Evolutionary conservation across 2,329 filamentous ascomycete species (phyloP).

Genomic region (Nemania sp.): DNA sequence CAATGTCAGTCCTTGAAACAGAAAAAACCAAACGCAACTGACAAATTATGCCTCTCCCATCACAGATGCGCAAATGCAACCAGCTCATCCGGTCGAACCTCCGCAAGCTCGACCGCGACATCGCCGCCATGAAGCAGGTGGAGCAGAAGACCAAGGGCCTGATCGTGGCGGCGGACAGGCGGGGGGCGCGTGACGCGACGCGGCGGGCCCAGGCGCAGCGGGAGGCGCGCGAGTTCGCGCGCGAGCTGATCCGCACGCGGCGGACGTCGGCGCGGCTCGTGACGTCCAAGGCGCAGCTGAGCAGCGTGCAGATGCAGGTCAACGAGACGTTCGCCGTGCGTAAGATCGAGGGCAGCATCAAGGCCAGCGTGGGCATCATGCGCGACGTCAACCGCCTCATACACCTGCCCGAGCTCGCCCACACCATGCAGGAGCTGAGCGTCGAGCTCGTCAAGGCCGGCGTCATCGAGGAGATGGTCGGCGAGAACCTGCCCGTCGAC

Average conservation of each 20-base stretch:
- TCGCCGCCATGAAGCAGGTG: constrained; percentile 74
- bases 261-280: constrained; percentile 74
- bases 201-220: constrained; percentile 77
- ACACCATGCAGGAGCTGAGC: constrained; percentile 86
- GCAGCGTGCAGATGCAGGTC: constrained; percentile 95
- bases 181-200: constrained; percentile 78
- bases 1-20: not conserved
- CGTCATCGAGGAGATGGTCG: constrained; percentile 97
- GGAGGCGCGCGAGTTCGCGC: constrained; percentile 86
- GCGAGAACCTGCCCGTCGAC: constrained; percentile 80
- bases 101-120: constrained; percentile 93
- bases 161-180: constrained; percentile 81
- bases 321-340: constrained; percentile 93
- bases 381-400: constrained; percentile 91
- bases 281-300: constrained; percentile 89
- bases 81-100: constrained; percentile 85
- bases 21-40: not conserved
- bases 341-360: constrained; percentile 93
- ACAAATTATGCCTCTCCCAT: constrained; percentile 7
- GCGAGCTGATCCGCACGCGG: constrained; percentile 82
- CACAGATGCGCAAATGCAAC: constrained; percentile 97
- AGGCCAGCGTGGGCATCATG: constrained; percentile 89
- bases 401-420: constrained; percentile 80
- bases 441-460: constrained; percentile 91
- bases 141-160: constrained; percentile 84